Evolutionary conservation across 2,329 filamentous ascomycete genomes (phyloP).

Genomic region (Nemania diffusa): DNA sequence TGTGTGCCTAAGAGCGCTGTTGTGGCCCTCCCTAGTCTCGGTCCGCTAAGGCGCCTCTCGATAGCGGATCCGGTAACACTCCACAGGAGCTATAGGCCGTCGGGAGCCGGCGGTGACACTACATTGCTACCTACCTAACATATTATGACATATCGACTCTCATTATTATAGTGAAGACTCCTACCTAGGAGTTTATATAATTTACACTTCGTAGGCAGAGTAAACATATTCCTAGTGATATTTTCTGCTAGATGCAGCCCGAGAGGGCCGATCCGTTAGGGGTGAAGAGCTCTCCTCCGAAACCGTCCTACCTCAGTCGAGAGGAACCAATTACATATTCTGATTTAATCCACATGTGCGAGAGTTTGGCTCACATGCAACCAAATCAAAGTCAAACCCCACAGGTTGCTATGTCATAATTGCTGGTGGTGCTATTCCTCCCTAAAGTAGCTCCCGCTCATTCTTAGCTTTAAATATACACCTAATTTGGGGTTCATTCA

Average conservation of each 20-base stretch:
- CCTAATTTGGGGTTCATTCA: background rate
- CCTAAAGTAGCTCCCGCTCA: background rate
- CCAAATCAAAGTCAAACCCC: slow-evolving; percentile 7
- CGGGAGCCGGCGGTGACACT: slow-evolving; percentile 18
- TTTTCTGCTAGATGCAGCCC: background rate
- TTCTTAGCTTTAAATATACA: background rate
- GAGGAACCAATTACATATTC: slow-evolving; percentile 24
- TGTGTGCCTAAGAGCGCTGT: background rate
- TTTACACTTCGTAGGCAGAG: background rate
- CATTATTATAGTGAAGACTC: background rate
- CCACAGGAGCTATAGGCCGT: slow-evolving; percentile 30
- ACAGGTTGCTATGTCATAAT: background rate
- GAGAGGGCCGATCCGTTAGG: background rate
- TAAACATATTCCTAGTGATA: background rate
- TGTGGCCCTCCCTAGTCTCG: slow-evolving; percentile 24
- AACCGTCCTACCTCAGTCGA: background rate
- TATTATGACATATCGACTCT: background rate
- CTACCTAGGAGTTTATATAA: background rate
- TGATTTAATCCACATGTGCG: slow-evolving; percentile 25
- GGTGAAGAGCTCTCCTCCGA: background rate
- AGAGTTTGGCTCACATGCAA: slow-evolving; percentile 10
- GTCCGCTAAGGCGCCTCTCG: slow-evolving; percentile 34
- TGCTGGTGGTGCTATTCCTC: background rate
- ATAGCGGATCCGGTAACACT: slow-evolving; percentile 38
- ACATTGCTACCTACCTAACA: background rate